Evolutionary conservation across 2,329 filamentous ascomycete species (phyloP), one percentile per base, ranked within the genome.

Genomic region (Hymenoscyphus fructigenus): DNA sequence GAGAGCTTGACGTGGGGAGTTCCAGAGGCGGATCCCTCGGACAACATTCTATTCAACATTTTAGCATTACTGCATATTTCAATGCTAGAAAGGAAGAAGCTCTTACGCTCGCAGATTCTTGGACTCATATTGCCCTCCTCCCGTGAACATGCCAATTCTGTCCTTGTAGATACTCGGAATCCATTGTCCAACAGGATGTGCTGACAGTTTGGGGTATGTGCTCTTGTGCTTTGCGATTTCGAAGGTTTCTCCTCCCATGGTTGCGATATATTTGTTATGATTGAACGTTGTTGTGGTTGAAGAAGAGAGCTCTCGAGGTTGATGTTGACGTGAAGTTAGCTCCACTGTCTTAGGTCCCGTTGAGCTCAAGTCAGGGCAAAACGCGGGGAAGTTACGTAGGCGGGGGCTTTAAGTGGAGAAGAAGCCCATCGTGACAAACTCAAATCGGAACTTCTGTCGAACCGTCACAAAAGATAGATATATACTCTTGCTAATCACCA

Each of bases 81-180:
- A 17, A 10, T 38, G 1, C 32, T 65, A 68, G 68, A 62, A n/a
- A 68, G 57, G n/a, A 69, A 66, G 15, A 53, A n/a, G n/a, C n/a
- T 77, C 87, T 69, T 80, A 91, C 86, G 90, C 86, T 65, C 88
- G 81, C 57, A 96, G 83, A 73, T 93, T 93, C 71, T 91, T 84
- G 65, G 85, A 84, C 67, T 89, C 83, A 79, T 93, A 96, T 78
- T 96, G 91, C 59, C 93, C 93, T 58, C 81, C 82, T 66, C 85
- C 85, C 66, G 91, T 93, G 79, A 97, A 97, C 73, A 91, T 89
- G 67, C 85, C 83, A 75, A 98, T 88, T 62, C 94, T 89, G 72
- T 92, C 88, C 74, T 88, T 90, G 80, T 97, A 96, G 78, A 97
- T 92, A 76, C 86, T 87, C 71, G 88, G 84, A 77, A 97, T 97